These are phyloP conservation scores for Triadica sebifera DNA, from an alignment of 345 rosid genomes.

Conservation along the genomic window DNA sequence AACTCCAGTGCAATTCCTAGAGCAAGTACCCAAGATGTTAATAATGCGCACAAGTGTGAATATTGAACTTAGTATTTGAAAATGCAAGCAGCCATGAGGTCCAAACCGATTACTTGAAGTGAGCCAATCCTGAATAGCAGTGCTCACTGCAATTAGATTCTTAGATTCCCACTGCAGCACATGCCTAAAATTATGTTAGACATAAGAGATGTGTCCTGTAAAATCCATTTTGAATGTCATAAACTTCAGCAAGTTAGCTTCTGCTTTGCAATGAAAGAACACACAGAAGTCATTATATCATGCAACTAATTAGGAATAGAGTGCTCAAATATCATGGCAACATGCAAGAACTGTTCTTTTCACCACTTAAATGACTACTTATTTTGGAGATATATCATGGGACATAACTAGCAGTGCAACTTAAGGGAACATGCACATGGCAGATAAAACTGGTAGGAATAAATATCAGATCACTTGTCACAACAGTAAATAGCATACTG, in stretches of 20 bases:
- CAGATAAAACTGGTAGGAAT: background rate
- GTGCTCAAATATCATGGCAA: background rate
- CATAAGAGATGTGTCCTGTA: background rate
- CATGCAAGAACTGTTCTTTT: background rate
- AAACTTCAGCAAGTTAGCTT: constrained; percentile 3
- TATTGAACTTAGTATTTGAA: constrained; percentile 5
- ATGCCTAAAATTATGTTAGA: constrained; percentile 48
- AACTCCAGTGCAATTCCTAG: constrained; percentile 70
- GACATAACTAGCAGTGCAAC: background rate
- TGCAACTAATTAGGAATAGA: background rate
- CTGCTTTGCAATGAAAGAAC: background rate
- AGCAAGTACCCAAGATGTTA: constrained; percentile 25
- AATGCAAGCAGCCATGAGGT: constrained; percentile 18
- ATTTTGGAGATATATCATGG: background rate
- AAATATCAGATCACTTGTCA: background rate
- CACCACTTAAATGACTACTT: background rate
- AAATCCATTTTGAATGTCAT: constrained; percentile 9
- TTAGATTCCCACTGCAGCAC: constrained; percentile 90
- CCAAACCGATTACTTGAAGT: constrained; percentile 77
- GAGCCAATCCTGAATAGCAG: constrained; percentile 96
- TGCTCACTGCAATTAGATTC: constrained; percentile 88
- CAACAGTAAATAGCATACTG: background rate
- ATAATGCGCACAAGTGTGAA: background rate
- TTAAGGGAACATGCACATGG: background rate
- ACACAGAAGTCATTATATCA: background rate